These are phyloP conservation scores for Spencermartinsiella ligniputridi DNA, from an alignment of 1,139 yeast genomes.

Conservation along the genomic window DNA sequence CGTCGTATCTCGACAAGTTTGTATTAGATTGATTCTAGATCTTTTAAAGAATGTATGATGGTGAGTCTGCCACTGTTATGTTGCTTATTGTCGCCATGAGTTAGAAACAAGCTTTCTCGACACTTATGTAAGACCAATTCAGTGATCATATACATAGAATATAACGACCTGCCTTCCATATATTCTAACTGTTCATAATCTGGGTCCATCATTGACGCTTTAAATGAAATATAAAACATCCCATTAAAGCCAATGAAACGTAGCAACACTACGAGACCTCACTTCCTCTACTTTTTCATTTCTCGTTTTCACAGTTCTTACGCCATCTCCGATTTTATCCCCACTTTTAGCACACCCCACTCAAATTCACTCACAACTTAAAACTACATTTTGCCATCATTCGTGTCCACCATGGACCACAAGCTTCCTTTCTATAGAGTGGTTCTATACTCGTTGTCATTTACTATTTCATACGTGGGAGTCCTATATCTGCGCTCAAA, in stretches of 20 bases:
- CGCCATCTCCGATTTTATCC: not conserved
- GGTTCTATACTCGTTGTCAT: slow-evolving; percentile 14
- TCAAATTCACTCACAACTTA: not conserved
- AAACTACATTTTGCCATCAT: not conserved
- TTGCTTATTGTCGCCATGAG: too few species aligned
- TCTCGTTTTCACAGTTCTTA: not conserved
- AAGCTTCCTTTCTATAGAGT: slow-evolving; percentile 4
- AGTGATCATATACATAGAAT: too few species aligned
- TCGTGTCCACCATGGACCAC: not conserved
- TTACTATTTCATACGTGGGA: slow-evolving; percentile 32
- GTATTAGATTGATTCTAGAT: too few species aligned
- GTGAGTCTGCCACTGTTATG: too few species aligned
- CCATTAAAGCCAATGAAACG: not conserved
- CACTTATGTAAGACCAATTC: too few species aligned
- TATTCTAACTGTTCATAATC: not conserved
- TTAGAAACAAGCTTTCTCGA: too few species aligned
- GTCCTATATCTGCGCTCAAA: slow-evolving; percentile 27
- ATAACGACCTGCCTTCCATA: too few species aligned
- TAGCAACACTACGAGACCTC: not conserved
- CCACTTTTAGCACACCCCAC: not conserved
- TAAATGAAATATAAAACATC: not conserved
- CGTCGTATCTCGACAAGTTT: too few species aligned
- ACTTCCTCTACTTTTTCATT: not conserved
- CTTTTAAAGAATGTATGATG: too few species aligned
- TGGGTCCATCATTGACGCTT: not conserved